These are phyloP conservation scores for Suhomyces tanzawaensis DNA, from an alignment of 805 yeast genomes.

Conservation along the genomic window DNA sequence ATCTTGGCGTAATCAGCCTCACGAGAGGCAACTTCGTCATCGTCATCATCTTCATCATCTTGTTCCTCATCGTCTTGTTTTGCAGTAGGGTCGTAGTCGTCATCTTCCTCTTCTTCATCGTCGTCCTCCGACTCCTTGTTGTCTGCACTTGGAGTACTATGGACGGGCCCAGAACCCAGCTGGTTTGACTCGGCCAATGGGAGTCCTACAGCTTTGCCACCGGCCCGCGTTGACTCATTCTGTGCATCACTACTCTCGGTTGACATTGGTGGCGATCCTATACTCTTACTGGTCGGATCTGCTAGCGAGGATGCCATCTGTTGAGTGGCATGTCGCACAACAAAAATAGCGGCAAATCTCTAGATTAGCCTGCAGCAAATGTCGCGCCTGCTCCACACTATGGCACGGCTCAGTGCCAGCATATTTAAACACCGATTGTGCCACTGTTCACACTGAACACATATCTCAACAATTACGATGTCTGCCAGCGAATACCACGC, in stretches of 20 bases:
- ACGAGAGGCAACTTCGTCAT: conserved; percentile 29
- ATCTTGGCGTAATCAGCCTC: conserved; percentile 44
- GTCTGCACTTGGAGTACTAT: too few relatives aligned
- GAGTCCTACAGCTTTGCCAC: too few relatives aligned
- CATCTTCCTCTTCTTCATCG: conserved; percentile 32
- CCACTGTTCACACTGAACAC: neutral
- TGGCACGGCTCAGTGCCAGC: conserved; percentile 1
- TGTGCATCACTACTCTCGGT: too few relatives aligned
- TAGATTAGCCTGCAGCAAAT: neutral
- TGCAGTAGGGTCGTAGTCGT: conserved; percentile 24
- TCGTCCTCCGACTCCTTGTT: conserved; percentile 17
- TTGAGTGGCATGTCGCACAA: neutral
- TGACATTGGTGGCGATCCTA: too few relatives aligned
- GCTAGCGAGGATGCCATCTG: neutral
- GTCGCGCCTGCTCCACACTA: neutral
- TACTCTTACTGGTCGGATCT: too few relatives aligned
- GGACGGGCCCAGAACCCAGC: too few relatives aligned
- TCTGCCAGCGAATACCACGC: conserved; percentile 18
- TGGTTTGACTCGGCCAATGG: too few relatives aligned
- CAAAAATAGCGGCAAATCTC: too few relatives aligned
- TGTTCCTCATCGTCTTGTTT: conserved; percentile 25
- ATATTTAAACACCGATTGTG: neutral
- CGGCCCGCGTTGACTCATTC: too few relatives aligned
- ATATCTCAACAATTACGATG: neutral
- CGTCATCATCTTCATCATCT: conserved; percentile 34